Percentiles rank a stretch among this genome's conserved stretches.
These are phyloP conservation scores for Fusarium nurragi DNA, from an alignment of 2,329 filamentous ascomycete genomes.

Conservation along the genomic window DNA sequence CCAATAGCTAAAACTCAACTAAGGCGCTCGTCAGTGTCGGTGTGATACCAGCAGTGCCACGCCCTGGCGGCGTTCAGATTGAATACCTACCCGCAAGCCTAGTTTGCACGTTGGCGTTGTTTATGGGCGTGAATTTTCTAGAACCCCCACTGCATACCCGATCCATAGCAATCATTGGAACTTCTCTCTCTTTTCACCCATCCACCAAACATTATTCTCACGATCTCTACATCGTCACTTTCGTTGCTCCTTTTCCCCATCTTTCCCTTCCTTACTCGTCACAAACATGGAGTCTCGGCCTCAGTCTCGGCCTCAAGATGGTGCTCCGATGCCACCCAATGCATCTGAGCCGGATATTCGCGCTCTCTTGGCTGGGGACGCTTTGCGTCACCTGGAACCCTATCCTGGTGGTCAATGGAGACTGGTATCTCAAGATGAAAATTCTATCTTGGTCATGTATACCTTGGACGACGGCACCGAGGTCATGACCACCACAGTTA, in stretches of 20 bases:
- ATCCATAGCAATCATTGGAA: not conserved
- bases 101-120: not conserved
- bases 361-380: slow-evolving; percentile 1
- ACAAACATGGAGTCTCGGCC: not conserved
- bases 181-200: not conserved
- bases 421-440: not conserved
- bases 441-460: slow-evolving; percentile 5
- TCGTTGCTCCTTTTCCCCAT: not conserved
- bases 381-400: slow-evolving; percentile 22
- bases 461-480: not conserved
- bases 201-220: not conserved
- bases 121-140: not conserved
- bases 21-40: not conserved
- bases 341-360: slow-evolving; percentile 4
- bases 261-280: not conserved
- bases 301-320: not conserved
- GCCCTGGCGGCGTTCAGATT: not conserved
- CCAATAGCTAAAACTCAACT: not conserved
- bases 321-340: not conserved
- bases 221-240: not conserved
- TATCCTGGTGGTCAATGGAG: slow-evolving; percentile 22
- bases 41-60: not conserved
- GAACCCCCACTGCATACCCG: not conserved
- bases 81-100: not conserved
- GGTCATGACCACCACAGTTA: not conserved